Evolutionary conservation across 164 flowering plant species (phyloP), one percentile per base, ranked within the genome.

Genomic region (Euptelea pleiosperma): DNA sequence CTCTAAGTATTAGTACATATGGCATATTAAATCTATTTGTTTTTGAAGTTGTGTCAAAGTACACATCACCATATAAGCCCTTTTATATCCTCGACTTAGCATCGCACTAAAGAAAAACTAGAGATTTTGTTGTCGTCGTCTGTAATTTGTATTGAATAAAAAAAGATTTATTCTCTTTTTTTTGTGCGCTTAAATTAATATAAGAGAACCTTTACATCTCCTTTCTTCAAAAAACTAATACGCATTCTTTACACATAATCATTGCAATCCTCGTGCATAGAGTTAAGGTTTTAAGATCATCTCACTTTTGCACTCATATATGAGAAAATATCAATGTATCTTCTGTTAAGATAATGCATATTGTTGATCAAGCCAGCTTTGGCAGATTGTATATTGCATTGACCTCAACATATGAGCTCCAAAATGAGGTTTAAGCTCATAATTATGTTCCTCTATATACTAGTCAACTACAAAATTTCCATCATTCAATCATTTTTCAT

Each of bases 381-480:
- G 8, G 61, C 51, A 28, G 26, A 5, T 5, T 8, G n/a, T 11
- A 44, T 8, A 15, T 31, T 43, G 26, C 61, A 11, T 30, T 57
- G 61, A 57, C 39, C 50, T 42, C 40, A 56, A 42, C 47, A 56
- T 10, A 43, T 56, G 45, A 41, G 25, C 47, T 30, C 39, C 21
- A 19, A 21, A 8, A 12, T 45, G 46, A 56, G 25, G 22, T 39
- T n/a, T 47, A 40, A 56, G 34, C 15, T 24, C 19, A 56, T 56
- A 47, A 19, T 56, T 56, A 29, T 56, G 60, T 35, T 28, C 33
- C 16, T 16, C 22, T 14, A 22, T 21, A 28, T 39, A 56, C 2
- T 42, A 30, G 5, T 31, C 2, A 14, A 56, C 10, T 14, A 21
- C 4, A 41, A 22, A 41, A 14, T 41, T 56, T 16, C 49, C 60